Percentiles rank a stretch among this genome's conserved stretches.
phyloP scores from a whole-genome alignment of 2,329 filamentous ascomycete genomes.

The Cryphonectria parasitica region DNA sequence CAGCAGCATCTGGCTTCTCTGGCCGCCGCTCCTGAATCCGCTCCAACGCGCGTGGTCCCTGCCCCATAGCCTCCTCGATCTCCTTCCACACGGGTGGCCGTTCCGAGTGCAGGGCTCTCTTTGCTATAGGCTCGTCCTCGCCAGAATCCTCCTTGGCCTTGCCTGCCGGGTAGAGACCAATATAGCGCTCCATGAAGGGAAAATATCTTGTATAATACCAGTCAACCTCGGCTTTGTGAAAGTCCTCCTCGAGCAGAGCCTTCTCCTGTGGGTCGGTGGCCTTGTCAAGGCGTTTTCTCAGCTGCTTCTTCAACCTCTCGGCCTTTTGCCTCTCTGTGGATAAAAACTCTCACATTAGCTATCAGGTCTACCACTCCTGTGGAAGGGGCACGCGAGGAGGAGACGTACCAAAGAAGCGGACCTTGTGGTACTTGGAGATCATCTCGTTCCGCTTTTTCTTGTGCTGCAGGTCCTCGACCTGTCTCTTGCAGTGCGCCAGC shows the following conservation, averaged over 20 bases:
- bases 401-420: slow-evolving; percentile 76
- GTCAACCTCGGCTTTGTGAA: slow-evolving; percentile 75
- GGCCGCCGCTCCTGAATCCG: slow-evolving; percentile 57
- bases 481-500: slow-evolving; percentile 66
- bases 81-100: slow-evolving; percentile 68
- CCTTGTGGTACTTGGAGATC: slow-evolving; percentile 81
- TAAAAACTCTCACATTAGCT: slow-evolving; percentile 1
- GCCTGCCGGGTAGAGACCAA: slow-evolving; percentile 59
- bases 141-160: slow-evolving; percentile 40
- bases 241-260: slow-evolving; percentile 54
- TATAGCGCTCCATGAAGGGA: slow-evolving; percentile 72
- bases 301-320: slow-evolving; percentile 66
- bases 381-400: not conserved
- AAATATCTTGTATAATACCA: slow-evolving; percentile 75
- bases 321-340: slow-evolving; percentile 72
- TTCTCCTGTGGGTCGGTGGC: slow-evolving; percentile 55
- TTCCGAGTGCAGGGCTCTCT: slow-evolving; percentile 48
- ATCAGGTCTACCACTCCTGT: not conserved
- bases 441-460: slow-evolving; percentile 69
- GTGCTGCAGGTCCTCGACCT: slow-evolving; percentile 61
- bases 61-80: slow-evolving; percentile 66
- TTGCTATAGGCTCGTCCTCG: slow-evolving; percentile 45
- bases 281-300: slow-evolving; percentile 60
- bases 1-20: slow-evolving; percentile 21
- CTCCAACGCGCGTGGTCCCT: slow-evolving; percentile 57